Base-by-base conservation (phyloP, 164 flowering plant species). In the Vitis labrusca region DNA sequence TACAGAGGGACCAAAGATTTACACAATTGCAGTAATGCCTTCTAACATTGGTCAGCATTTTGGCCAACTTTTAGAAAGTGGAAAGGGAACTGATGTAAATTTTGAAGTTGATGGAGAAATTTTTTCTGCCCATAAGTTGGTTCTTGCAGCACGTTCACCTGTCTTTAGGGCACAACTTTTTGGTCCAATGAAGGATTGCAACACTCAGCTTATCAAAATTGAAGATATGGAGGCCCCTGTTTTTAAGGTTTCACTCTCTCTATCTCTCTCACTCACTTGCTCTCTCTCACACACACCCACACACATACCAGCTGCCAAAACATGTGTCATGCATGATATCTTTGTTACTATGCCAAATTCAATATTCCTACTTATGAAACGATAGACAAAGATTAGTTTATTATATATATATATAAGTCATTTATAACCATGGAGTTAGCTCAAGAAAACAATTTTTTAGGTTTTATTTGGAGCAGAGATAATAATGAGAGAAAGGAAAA, bases 111-210 rank as follows among this genome's bases (percentile, higher is more conserved):
- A 85, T 71, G 95, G 88, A 7, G 97, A 93, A 81, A 76, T 52
- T 3, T 87, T 87, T 84, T 49, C 84, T 65, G 92, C 95, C 9
- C 97, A 93, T 76, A 93, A 91, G 74, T 63, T 93, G 82, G 89
- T 93, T 29, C 90, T 93, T 75, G 97, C 98, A 16, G 92, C 92
- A 50, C 89, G 98, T 2, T 93, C 98, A 50, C 97, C 94, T 61
- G 98, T 93, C 16, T 93, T 93, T 76, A 83, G 88, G 77, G 98
- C 98, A 29, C 98, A 93, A 76, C 89, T 91, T 73, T 91, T 84
- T 85, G 94, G 97, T 51, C 94, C 90, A 23, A 80, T 87, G 87
- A 89, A 83, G 71, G 93, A 89, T 79, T 81, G 59, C 60, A 85
- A 84, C 66, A 84, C 87, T 1, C 60, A 79, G 63, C 80, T 76